phyloP scores from a whole-genome alignment of 345 rosid species.

The Psidium guajava region DNA sequence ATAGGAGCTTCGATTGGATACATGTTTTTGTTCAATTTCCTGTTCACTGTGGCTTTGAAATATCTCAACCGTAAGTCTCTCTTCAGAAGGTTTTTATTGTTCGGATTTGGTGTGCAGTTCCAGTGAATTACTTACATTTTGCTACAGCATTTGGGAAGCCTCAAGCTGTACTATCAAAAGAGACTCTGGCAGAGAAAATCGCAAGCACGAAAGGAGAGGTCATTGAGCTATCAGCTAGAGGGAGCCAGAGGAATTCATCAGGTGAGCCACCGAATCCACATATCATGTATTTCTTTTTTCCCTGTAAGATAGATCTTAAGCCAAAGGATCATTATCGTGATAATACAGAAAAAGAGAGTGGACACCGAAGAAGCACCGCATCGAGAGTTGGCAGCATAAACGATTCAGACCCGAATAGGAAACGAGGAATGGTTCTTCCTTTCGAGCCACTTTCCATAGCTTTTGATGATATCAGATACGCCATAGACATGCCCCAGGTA shows the following conservation, averaged over 20 bases:
- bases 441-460: slow-evolving; percentile 47
- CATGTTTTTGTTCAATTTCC: slow-evolving; percentile 47
- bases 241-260: slow-evolving; percentile 8
- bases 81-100: background rate
- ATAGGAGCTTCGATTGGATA: slow-evolving; percentile 57
- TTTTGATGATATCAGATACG: slow-evolving; percentile 48
- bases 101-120: background rate
- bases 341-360: slow-evolving; percentile 23
- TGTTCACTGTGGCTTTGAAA: slow-evolving; percentile 55
- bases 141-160: slow-evolving; percentile 54
- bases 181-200: slow-evolving; percentile 28
- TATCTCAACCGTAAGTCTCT: slow-evolving; percentile 59
- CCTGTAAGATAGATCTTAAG: background rate
- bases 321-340: background rate
- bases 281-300: background rate
- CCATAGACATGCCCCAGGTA: slow-evolving; percentile 36
- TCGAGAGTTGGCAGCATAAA: slow-evolving; percentile 18
- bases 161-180: slow-evolving; percentile 39
- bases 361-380: slow-evolving; percentile 10
- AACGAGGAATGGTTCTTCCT: slow-evolving; percentile 60
- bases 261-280: slow-evolving; percentile 13
- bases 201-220: slow-evolving; percentile 15
- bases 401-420: slow-evolving; percentile 13
- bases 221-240: slow-evolving; percentile 23
- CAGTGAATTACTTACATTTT: background rate